Percentiles rank a stretch among this genome's conserved stretches.
Conservation (phyloP, 805 yeast species). For the Sungouiozyma ichnusensis region DNA sequence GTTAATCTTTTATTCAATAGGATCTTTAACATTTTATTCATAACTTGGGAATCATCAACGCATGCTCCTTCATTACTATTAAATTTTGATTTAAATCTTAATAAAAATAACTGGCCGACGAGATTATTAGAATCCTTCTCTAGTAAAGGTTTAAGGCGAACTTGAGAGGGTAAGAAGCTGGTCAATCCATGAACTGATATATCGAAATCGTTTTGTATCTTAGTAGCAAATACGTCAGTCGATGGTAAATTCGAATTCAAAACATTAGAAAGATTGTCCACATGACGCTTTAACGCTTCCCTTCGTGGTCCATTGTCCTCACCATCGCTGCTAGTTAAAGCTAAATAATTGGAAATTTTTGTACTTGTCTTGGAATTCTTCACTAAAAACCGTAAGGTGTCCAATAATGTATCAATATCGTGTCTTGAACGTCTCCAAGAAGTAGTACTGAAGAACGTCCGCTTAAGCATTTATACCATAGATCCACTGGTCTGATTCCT, state of each 20-base stretch:
- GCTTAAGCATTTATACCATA: neutral
- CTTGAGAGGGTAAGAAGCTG: neutral
- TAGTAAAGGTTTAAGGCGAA: neutral
- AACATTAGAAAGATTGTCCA: constrained; percentile 18
- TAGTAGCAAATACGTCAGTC: constrained; percentile 12
- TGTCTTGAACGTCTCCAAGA: neutral
- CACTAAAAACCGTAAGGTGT: constrained; percentile 18
- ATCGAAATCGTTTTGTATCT: constrained; percentile 22
- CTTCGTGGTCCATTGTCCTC: constrained; percentile 1
- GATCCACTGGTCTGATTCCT: neutral
- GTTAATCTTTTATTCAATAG: constrained; percentile 13
- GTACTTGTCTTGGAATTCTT: constrained; percentile 8
- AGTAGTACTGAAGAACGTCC: neutral
- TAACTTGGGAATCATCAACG: neutral
- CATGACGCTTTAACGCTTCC: constrained; percentile 10
- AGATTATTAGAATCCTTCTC: no score
- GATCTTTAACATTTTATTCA: neutral
- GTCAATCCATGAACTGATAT: constrained; percentile 17
- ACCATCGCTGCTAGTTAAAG: neutral
- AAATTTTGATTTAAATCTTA: neutral
- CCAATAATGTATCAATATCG: neutral
- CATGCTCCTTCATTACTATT: no score
- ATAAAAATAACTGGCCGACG: neutral
- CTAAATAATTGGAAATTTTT: constrained; percentile 3
- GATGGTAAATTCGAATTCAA: constrained; percentile 23